These are phyloP conservation scores for Hanseniaspora jakobsenii DNA, from an alignment of 805 yeast genomes.

Conservation along the genomic window DNA sequence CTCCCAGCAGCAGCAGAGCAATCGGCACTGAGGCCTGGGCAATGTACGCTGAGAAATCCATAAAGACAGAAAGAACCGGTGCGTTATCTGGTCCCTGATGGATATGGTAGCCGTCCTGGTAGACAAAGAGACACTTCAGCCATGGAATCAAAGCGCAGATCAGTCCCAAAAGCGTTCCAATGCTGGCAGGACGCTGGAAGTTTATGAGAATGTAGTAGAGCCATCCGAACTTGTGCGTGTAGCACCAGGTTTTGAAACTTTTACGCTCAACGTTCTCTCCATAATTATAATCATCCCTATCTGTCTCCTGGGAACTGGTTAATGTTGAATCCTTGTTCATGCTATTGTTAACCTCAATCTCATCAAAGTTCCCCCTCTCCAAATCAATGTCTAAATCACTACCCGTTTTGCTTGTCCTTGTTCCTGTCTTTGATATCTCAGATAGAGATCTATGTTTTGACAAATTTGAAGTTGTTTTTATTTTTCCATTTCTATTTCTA, in stretches of 20 bases:
- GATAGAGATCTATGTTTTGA: no score
- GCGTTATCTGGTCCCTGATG: conserved; percentile 70
- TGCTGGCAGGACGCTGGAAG: conserved; percentile 57
- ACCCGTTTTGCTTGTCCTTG: background rate
- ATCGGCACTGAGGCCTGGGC: conserved; percentile 84
- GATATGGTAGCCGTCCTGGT: conserved; percentile 35
- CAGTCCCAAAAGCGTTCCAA: conserved; percentile 54
- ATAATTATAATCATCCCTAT: no score
- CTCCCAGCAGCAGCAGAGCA: conserved; percentile 74
- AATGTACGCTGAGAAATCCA: conserved; percentile 68
- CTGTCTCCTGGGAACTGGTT: no score
- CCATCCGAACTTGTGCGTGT: conserved; percentile 27
- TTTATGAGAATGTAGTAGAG: conserved; percentile 34
- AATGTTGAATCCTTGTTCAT: no score
- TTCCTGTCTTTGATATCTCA: no score
- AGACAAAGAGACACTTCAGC: conserved; percentile 56
- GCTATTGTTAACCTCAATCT: no score
- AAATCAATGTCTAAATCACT: background rate
- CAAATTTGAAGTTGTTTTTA: no score
- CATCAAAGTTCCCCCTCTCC: no score
- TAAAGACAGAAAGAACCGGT: conserved; percentile 74
- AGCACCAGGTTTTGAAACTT: conserved; percentile 1
- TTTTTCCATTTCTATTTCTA: no score
- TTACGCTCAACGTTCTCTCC: no score
- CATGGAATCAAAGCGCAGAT: conserved; percentile 78